Base-by-base conservation (phyloP, 1,139 yeast species). In the Hanseniaspora sp. region DNA sequence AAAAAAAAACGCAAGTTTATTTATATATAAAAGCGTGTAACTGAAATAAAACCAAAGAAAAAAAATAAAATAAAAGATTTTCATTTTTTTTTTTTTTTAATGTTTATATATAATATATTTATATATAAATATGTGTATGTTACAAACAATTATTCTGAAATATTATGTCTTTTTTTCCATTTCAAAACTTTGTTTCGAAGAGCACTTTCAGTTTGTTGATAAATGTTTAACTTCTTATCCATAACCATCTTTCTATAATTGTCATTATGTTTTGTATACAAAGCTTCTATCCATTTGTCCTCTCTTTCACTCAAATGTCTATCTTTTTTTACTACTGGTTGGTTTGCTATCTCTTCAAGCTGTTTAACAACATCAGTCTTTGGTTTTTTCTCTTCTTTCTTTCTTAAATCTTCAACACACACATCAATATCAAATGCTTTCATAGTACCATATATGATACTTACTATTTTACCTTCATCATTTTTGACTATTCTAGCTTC, bases 201-300 rank as follows among this genome's bases (percentile, higher is more conserved):
- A 62, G 87, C 95, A 33, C 95, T 95, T n/a, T 81, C 82, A 59
- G 86, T 76, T 65, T 86, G 90, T 70, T 88, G 96, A 69, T 77
- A 79, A 2, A 84, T 76, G 66, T 92, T 92, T 59, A 90, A 74
- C 67, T 84, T 85, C 70, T 77, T 79, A 67, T 92, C 98, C 85
- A 95, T 84, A 66, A 81, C 83, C 97, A 94, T 92, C 63, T 81
- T 85, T 53, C 78, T 83, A 66, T 81, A 88, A 67, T 92, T 83
- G 59, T 88, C 95, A 18, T 96, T 96, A 65, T 92, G 80, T 68
- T 86, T 87, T 34, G 77, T 79, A 57, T 82, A 76, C 52, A 92
- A 73, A 29, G 70, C 69, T 53, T 69, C 70, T 46, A 87, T 69
- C 95, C 96, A 87, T 41, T 77, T 84, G 49, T 68, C 70, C 68